Base-by-base conservation (phyloP, 345 rosid species). In the Rhizophora mangle region DNA sequence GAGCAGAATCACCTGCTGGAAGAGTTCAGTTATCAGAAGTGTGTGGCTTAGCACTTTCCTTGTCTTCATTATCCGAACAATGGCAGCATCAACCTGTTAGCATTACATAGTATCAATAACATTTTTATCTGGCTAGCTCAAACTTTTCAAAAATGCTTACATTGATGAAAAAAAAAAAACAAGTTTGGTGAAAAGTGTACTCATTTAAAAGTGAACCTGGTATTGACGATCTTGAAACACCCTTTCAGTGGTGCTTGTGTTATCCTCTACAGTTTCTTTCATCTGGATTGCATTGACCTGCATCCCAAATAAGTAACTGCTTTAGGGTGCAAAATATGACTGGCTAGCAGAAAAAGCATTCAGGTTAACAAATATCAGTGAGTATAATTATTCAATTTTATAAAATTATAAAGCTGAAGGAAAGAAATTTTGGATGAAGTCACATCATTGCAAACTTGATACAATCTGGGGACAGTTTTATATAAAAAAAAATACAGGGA, bases 181-280 rank as follows among this genome's bases (percentile, higher is more conserved):
- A 4, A 5, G 4, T 3, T 4, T 21, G 19, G 43, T 2, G 7
- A 31, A 63, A 24, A 16, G 6, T 9, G 4, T 62, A 29, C 19
- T n/a, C 30, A 3, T 2, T 64, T 20, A 32, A 57, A 74, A 37
- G 43, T 20, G 19, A 81, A 95, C 99, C 99, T 95, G 99, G 82
- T 95, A 95, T 72, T 95, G 99, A 63, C 98, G 90, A 73, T 95
- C 97, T 78, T 92, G 98, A 81, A 95, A 95, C 68, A 92, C 99
- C 86, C 96, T 85, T 68, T 95, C 96, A 0, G 99, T 95, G 49
- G 99, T 95, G 77, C 96, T 90, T 56, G 97, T 87, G 81, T 92
- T 92, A 81, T 95, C 99, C 78, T 92, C 99, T 46, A 95, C 98
- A 0, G 97, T 95, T 84, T 95, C 99, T 87, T 95, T 95, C 99